Evolutionary conservation across 768 basidiomycete species (phyloP), one percentile per base, ranked within the genome.

Genomic region (Boletus eberwhitei): DNA sequence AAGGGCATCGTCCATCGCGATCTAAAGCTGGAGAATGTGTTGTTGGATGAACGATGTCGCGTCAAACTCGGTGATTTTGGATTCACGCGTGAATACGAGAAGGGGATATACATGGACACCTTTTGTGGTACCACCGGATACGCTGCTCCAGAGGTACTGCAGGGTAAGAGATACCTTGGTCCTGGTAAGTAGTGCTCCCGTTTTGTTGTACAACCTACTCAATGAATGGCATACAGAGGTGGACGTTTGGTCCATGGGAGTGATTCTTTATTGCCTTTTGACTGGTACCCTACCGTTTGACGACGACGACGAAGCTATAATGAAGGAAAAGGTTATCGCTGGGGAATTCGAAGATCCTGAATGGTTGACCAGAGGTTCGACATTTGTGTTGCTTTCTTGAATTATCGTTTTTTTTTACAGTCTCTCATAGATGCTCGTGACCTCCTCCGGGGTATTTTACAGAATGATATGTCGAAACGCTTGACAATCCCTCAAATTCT

Each of bases 1-100:
- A 88, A 88, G 69, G 92, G 92, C 49, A 92, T 98, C 64, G 94
- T 98, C 1, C 97, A 99, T 69, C 84, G 97, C 31, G 96, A 99
- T 71, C 78, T 99, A 62, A 99, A 99, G 74, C 78, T 98, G 54
- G 94, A 98, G 76, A 98, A 98, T 65, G 90, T 96, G 0, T 73
- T 98, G 26, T 72, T 98, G 47, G 94, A 98, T 69, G 94, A 95
- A 68, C 81, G 85, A 29, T 90, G 93, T 70, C 82, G 89, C 52
- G 85, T 98, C 63, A 98, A 97, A 71, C 81, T 98, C 13, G 93
- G 93, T 3, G 94, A 98, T 71, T 90, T 98, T 69, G 94, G 94
- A 4, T 97, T 98, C 65, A 95, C 93, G 13, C 80, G 94, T 36
- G 94, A 96, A 73, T 96, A 88, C 71, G 90, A 95, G 58, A 76